Percentiles rank a stretch among this genome's conserved stretches.
Conservation (phyloP, 2,329 filamentous ascomycete genomes). For the Scedosporium boydii region DNA sequence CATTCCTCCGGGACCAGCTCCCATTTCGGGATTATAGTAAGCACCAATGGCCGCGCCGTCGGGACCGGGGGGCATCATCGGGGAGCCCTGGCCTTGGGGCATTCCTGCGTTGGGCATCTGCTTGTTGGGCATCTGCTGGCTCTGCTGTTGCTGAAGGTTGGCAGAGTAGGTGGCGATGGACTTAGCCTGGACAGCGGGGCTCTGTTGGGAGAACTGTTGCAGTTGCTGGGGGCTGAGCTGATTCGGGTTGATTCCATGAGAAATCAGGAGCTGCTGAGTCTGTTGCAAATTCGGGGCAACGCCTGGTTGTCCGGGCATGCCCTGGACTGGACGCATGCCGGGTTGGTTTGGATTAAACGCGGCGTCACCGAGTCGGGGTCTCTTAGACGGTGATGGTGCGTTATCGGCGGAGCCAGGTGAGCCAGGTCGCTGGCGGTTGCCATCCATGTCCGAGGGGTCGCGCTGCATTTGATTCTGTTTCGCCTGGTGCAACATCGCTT, state of each 20-base stretch:
- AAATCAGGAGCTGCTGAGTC: slow-evolving; percentile 51
- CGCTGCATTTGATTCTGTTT: slow-evolving; percentile 79
- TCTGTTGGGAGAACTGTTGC: slow-evolving; percentile 47
- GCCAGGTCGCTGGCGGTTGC: slow-evolving; percentile 67
- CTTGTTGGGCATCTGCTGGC: slow-evolving; percentile 71
- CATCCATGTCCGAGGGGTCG: slow-evolving; percentile 79
- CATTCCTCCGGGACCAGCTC: slow-evolving; percentile 43
- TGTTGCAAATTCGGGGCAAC: slow-evolving; percentile 37
- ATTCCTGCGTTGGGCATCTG: slow-evolving; percentile 63
- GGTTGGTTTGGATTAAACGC: slow-evolving; percentile 63
- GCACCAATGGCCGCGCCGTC: slow-evolving; percentile 49
- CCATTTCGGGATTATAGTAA: slow-evolving; percentile 56
- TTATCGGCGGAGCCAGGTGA: slow-evolving; percentile 80
- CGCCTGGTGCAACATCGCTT: slow-evolving; percentile 58
- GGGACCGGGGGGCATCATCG: slow-evolving; percentile 68
- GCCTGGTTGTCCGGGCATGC: slow-evolving; percentile 63
- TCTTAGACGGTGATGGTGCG: slow-evolving; percentile 85
- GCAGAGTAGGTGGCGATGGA: slow-evolving; percentile 81
- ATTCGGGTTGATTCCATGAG: slow-evolving; percentile 66
- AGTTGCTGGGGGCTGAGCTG: slow-evolving; percentile 69
- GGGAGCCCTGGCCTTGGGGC: slow-evolving; percentile 69
- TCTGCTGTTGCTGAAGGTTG: slow-evolving; percentile 74
- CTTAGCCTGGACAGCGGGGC: slow-evolving; percentile 62
- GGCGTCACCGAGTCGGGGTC: slow-evolving; percentile 65
- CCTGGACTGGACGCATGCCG: slow-evolving; percentile 59